Base-by-base conservation (phyloP, 768 basidiomycete genomes). In the Leucocoprinus sp. region DNA sequence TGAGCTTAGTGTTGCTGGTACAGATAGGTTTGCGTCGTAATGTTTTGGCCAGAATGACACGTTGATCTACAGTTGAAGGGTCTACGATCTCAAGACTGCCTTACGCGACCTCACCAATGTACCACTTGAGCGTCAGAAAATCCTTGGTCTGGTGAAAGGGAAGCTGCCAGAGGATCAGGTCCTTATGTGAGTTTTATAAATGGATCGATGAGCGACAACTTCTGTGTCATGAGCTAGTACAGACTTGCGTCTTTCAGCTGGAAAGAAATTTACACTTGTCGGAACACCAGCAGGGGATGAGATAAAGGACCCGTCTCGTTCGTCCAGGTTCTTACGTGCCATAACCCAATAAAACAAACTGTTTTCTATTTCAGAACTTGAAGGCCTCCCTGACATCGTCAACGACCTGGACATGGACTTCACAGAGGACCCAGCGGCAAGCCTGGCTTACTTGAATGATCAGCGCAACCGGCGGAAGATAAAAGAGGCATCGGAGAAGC, bases 351-450 rank as follows among this genome's bases (percentile, higher is more conserved):
- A 14, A 27, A 19, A 6, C 24, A 15, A 15, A 28, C 14, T 8
- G 9, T 8, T 4, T 4, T 17, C 39, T 3, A 27, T 7, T 21
- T 8, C 54, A 84, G 83, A 81, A 56, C 59, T 86, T 9, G 80
- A 75, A 50, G 70, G 60, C 49, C 70, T 85, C 7, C 84, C 84
- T 1, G 82, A 82, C 56, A 76, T 83, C 2, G 60, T 85, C 21
- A 90, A 90, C 52, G 88, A 91, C 55, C 73, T 90, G 19, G 92
- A 95, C 55, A 69, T 90, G 24, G 85, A 89, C 57, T 82, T 92
- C 53, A 71, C 77, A 1, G 76, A 78, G 5, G 68, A 83, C 52
- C 69, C 75, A 8, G 63, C 62, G 8, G 77, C 75, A 4, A 76
- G 76, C 6, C 65, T 71, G n/a, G 67, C 67, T 2, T 86, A 88